Evolutionary conservation across 495 filamentous ascomycete species (phyloP).

Genomic region (Aspergillus baeticus): DNA sequence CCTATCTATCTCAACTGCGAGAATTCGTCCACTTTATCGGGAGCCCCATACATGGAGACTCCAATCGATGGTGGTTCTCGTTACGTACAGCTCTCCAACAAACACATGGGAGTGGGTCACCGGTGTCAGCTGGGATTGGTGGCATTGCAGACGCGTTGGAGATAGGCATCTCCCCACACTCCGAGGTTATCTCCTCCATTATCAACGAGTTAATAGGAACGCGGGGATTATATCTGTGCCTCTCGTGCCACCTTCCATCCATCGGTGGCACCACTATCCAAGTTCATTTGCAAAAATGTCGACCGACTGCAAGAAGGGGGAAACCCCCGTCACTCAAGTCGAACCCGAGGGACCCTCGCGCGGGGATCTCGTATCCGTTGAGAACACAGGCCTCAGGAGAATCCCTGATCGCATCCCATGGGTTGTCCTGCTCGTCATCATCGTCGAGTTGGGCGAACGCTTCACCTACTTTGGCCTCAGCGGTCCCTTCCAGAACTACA

Average conservation of each 20-base stretch:
- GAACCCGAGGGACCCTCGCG: background rate
- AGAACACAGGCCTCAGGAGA: constrained; percentile 15
- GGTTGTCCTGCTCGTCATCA: constrained; percentile 25
- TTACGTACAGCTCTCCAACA: too few relatives aligned
- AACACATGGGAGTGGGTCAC: background rate
- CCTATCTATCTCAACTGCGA: too few relatives aligned
- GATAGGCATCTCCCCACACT: constrained; percentile 1
- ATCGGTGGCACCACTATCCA: too few relatives aligned
- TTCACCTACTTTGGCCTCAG: constrained; percentile 29
- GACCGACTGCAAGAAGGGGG: background rate
- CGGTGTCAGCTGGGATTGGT: constrained; percentile 6
- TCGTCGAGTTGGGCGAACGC: constrained; percentile 29
- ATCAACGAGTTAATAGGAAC: background rate
- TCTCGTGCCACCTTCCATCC: too few relatives aligned
- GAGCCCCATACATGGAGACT: too few relatives aligned
- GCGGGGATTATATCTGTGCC: background rate
- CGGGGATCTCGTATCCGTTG: background rate
- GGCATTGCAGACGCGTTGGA: background rate
- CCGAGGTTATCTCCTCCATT: background rate
- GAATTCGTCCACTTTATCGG: too few relatives aligned
- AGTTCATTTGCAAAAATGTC: background rate
- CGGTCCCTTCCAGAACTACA: constrained; percentile 20
- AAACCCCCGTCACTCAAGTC: background rate
- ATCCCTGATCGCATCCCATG: constrained; percentile 25
- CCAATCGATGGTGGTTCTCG: too few relatives aligned